phyloP scores from a whole-genome alignment of 805 yeast genomes.

The Saccharomycopsis guyanensis region DNA sequence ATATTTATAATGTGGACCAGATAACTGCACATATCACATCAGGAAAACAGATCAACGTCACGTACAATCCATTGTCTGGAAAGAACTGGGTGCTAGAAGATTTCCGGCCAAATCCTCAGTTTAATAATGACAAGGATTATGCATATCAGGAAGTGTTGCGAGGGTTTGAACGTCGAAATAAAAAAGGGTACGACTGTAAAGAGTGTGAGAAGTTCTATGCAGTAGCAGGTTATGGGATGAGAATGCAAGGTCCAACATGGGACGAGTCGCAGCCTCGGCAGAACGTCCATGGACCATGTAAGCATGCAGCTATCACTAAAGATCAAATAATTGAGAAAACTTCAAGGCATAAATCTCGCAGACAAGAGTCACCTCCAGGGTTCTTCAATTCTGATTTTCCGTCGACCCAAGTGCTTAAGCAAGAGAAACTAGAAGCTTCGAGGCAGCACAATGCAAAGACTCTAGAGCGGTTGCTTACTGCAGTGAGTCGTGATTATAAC shows the following conservation, averaged over 20 bases:
- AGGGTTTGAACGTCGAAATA: neutral
- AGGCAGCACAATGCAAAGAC: slow-evolving; percentile 2
- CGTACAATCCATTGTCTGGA: slow-evolving; percentile 18
- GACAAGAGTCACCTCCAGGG: slow-evolving; percentile 17
- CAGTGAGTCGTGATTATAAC: slow-evolving; percentile 3
- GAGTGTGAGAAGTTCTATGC: slow-evolving; percentile 12
- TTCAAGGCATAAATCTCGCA: neutral
- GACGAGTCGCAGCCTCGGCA: slow-evolving; percentile 8
- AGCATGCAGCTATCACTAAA: neutral
- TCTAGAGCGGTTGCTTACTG: slow-evolving; percentile 12
- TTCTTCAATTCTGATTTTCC: slow-evolving; percentile 19
- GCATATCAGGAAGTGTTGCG: neutral
- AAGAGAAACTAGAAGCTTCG: slow-evolving; percentile 9
- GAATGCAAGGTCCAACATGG: slow-evolving; percentile 17
- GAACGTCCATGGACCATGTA: neutral
- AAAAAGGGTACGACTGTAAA: slow-evolving; percentile 7
- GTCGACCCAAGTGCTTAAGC: slow-evolving; percentile 13
- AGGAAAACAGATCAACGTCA: slow-evolving; percentile 8
- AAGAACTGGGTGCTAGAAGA: slow-evolving; percentile 19
- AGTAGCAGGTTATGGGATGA: slow-evolving; percentile 11
- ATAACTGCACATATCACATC: slow-evolving; percentile 1
- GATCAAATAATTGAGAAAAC: neutral
- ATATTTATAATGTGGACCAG: slow-evolving; percentile 14
- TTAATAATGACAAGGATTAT: slow-evolving; percentile 1
- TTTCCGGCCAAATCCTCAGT: slow-evolving; percentile 6